Evolutionary conservation across 2,329 filamentous ascomycete species (phyloP), one percentile per base, ranked within the genome.

Genomic region (Raffaelea arxii): DNA sequence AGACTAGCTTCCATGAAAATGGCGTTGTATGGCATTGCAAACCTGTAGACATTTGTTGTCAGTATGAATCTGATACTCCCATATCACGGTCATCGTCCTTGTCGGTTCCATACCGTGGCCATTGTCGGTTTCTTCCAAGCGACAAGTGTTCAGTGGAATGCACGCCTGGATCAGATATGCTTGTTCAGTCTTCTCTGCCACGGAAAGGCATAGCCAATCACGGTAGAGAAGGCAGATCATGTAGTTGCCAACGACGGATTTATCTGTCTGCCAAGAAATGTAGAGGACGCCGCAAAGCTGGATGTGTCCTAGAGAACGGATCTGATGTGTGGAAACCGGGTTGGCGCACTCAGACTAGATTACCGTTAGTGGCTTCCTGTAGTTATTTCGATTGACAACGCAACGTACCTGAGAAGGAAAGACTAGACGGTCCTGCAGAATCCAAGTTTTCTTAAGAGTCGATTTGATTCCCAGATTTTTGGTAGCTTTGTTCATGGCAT

Each of bases 1-100:
- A 96, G 3, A 87, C 73, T 11, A 96, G 58, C 61, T 97, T 98
- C 91, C 90, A 97, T 1, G 89, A 92, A 61, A 86, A 86, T 0
- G 86, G 81, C 1, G 86, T 86, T 3, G 85, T 86, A 52, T 92
- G 83, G 57, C 89, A 96, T 69, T 91, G 88, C 7, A 97, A 62
- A 1, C 88, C 89, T 94, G 50, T 32, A 46, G 27, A 40, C 16
- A 9, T 44, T 27, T n/a, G 16, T 14, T 5, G 3, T 9, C 38
- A 14, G 4, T 6, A n/a, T 1, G 14, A n/a, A 16, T 5, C 16
- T 2, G 12, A 18, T 19, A 24, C 10, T n/a, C 21, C 22, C n/a
- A 7, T 16, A 35, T n/a, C n/a, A n/a, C n/a, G n/a, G n/a, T n/a
- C n/a, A n/a, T n/a, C n/a, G n/a, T n/a, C n/a, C n/a, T n/a, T n/a